These are phyloP conservation scores for Aspergillus nidulans DNA, from an alignment of 495 filamentous ascomycete species.

Conservation along the genomic window DNA sequence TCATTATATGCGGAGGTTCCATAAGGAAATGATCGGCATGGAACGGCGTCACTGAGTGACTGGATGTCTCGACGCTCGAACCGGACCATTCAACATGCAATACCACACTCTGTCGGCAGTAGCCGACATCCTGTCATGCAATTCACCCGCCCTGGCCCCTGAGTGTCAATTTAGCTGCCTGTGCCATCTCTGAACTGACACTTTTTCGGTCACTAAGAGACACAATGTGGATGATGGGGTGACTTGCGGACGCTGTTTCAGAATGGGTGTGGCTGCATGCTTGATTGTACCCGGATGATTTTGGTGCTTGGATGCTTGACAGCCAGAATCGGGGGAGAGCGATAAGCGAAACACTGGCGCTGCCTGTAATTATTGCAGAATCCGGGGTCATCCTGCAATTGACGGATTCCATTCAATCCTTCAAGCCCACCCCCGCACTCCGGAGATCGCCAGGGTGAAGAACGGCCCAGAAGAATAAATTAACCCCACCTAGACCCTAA, in stretches of 20 bases:
- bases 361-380: background rate
- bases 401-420: conserved; percentile 6
- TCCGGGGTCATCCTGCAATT: conserved; percentile 7
- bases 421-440: conserved; percentile 15
- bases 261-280: no score
- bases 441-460: conserved; percentile 22
- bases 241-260: no score
- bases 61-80: background rate
- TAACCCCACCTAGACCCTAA: conserved; percentile 18
- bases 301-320: background rate
- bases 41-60: background rate
- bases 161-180: no score
- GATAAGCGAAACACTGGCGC: background rate
- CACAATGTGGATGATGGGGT: no score
- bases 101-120: background rate
- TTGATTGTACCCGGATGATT: background rate
- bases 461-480: conserved; percentile 5
- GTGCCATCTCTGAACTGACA: no score
- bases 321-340: background rate
- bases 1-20: background rate
- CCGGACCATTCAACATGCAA: background rate
- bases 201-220: no score
- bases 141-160: no score
- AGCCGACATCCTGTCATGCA: no score
- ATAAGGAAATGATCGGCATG: conserved; percentile 19